These are phyloP conservation scores for Termitomyces sp. DNA, from an alignment of 768 basidiomycete species.

Conservation along the genomic window DNA sequence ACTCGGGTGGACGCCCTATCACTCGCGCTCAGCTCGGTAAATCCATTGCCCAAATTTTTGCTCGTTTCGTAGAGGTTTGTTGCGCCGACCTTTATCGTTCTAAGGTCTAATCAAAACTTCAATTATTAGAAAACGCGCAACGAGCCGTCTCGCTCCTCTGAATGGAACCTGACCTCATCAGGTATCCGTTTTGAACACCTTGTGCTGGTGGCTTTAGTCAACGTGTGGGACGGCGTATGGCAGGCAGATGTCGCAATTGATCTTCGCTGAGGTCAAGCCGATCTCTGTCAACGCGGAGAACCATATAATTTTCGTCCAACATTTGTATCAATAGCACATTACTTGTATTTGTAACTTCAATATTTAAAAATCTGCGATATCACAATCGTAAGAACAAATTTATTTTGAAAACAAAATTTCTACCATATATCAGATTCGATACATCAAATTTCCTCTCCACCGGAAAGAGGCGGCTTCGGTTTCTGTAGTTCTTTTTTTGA, in stretches of 20 bases:
- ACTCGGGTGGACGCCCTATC: constrained; percentile 25
- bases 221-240: too few relatives aligned
- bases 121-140: not conserved
- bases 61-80: constrained; percentile 34
- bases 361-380: too few relatives aligned
- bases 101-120: not conserved
- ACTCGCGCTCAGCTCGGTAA: constrained; percentile 38
- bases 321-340: not conserved
- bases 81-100: not conserved
- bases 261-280: not conserved
- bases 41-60: constrained; percentile 30
- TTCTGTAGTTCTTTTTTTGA: too few relatives aligned
- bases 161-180: constrained; percentile 28
- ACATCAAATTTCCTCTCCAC: too few relatives aligned
- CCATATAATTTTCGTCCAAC: not conserved
- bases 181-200: constrained; percentile 36
- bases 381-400: too few relatives aligned
- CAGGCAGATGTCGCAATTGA: constrained; percentile 40
- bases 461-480: too few relatives aligned
- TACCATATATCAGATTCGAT: too few relatives aligned
- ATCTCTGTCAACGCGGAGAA: not conserved
- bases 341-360: not conserved
- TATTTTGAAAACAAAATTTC: too few relatives aligned
- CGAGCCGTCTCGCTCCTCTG: not conserved
- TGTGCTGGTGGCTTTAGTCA: constrained; percentile 31